These are phyloP conservation scores for Chrysanthemum makinoi DNA, from an alignment of 129 eudicot species.

Conservation along the genomic window DNA sequence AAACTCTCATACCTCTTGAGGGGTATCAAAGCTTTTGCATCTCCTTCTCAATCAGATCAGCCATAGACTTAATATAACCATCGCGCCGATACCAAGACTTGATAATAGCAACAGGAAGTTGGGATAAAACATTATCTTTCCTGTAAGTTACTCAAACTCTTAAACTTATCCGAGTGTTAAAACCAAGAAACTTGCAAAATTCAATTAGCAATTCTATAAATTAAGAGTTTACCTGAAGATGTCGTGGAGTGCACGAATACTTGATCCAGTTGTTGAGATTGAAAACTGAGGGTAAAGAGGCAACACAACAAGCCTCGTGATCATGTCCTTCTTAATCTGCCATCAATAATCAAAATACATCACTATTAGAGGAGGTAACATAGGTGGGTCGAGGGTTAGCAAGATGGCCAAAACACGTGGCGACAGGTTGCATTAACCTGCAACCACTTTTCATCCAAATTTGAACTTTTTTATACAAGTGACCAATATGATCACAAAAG, in stretches of 20 bases:
- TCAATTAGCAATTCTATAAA: not conserved
- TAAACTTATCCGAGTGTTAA: not conserved
- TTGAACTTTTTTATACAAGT: no score
- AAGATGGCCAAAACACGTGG: no score
- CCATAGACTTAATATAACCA: slow-evolving; percentile 87
- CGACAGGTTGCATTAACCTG: no score
- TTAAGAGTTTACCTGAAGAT: slow-evolving; percentile 52
- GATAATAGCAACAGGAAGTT: slow-evolving; percentile 69
- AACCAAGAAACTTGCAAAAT: not conserved
- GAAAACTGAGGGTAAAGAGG: slow-evolving; percentile 92
- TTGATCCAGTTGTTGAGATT: slow-evolving; percentile 90
- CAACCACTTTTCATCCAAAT: no score
- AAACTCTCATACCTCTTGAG: slow-evolving; percentile 50
- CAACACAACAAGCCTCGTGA: slow-evolving; percentile 74
- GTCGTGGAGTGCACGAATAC: slow-evolving; percentile 63
- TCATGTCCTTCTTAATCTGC: slow-evolving; percentile 74
- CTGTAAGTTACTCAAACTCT: slow-evolving; percentile 25
- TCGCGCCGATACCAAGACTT: slow-evolving; percentile 79
- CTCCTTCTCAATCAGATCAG: slow-evolving; percentile 80
- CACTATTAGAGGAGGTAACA: no score
- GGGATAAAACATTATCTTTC: slow-evolving; percentile 47
- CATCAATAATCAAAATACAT: not conserved
- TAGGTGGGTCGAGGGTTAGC: no score
- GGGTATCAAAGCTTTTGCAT: slow-evolving; percentile 47
- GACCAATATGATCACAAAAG: no score